phyloP scores from a whole-genome alignment of 129 eudicot species.

The Solidago caesia region DNA sequence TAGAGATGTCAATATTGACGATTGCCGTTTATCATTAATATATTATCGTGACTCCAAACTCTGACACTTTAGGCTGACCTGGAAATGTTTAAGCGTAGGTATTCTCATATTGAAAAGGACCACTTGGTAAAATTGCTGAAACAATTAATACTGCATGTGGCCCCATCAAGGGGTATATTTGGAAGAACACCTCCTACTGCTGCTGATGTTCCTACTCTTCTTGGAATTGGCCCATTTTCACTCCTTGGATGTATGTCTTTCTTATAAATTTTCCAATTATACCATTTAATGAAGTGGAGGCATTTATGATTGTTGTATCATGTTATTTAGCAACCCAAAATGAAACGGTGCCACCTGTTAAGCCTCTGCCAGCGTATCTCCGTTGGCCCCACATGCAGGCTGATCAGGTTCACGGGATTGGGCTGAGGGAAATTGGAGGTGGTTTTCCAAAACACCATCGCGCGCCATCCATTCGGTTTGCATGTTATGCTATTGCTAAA shows the following conservation, averaged over 20 bases:
- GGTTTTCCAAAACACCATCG: conserved; percentile 95
- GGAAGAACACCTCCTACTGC: conserved; percentile 75
- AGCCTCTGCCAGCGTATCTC: conserved; percentile 59
- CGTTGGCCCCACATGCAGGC: conserved; percentile 99
- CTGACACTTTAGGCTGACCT: conserved; percentile 19
- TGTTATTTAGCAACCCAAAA: conserved; percentile 47
- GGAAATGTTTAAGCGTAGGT: conserved; percentile 44
- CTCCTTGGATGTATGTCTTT: conserved; percentile 62
- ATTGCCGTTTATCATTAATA: background rate
- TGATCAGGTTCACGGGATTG: conserved; percentile 87
- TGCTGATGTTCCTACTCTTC: conserved; percentile 93
- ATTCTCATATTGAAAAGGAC: conserved; percentile 80
- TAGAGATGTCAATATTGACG: background rate
- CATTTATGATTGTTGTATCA: conserved; percentile 7
- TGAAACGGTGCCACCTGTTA: conserved; percentile 46
- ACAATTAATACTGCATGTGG: conserved; percentile 56
- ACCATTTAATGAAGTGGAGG: background rate
- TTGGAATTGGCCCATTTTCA: conserved; percentile 85
- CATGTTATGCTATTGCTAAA: conserved; percentile 90
- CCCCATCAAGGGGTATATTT: conserved; percentile 51
- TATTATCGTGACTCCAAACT: background rate
- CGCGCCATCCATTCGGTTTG: conserved; percentile 84
- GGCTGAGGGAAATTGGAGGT: conserved; percentile 91
- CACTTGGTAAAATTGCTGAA: conserved; percentile 88
- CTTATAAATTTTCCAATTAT: background rate